Conservation (phyloP, 2,329 filamentous ascomycete genomes). For the Penicillium sp. region DNA sequence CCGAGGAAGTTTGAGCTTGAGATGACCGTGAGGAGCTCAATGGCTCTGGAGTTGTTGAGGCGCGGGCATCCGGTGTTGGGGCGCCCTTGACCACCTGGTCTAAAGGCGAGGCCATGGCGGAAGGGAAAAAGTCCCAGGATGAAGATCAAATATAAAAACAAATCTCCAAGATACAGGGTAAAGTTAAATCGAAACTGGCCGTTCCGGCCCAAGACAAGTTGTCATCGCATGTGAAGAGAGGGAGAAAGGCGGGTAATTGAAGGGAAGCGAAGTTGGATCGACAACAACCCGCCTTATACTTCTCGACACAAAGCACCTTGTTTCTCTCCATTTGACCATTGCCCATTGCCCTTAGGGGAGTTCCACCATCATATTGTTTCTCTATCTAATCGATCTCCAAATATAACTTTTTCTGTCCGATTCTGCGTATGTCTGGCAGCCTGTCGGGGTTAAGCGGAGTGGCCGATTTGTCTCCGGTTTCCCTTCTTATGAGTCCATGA, state of each 20-base stretch:
- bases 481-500: slow-evolving; percentile 16
- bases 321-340: background rate
- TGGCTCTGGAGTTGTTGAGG: slow-evolving; percentile 28
- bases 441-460: slow-evolving; percentile 28
- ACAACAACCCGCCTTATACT: background rate
- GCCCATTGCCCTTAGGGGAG: background rate
- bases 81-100: slow-evolving; percentile 93
- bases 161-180: slow-evolving; percentile 1
- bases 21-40: slow-evolving; percentile 16
- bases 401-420: background rate
- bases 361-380: background rate
- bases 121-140: background rate
- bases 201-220: slow-evolving; percentile 28
- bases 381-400: background rate
- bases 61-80: slow-evolving; percentile 53
- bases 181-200: slow-evolving; percentile 25
- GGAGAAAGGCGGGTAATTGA: slow-evolving; percentile 12
- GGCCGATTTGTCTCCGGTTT: slow-evolving; percentile 23
- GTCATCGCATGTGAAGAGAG: slow-evolving; percentile 24
- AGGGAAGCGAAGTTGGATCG: slow-evolving; percentile 12
- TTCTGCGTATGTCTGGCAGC: slow-evolving; percentile 12
- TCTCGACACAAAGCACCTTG: background rate
- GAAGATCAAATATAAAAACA: background rate
- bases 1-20: slow-evolving; percentile 12
- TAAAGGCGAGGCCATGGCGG: slow-evolving; percentile 62